Conservation (phyloP, 2,329 filamentous ascomycete species). For the Aspergillus ustus region DNA sequence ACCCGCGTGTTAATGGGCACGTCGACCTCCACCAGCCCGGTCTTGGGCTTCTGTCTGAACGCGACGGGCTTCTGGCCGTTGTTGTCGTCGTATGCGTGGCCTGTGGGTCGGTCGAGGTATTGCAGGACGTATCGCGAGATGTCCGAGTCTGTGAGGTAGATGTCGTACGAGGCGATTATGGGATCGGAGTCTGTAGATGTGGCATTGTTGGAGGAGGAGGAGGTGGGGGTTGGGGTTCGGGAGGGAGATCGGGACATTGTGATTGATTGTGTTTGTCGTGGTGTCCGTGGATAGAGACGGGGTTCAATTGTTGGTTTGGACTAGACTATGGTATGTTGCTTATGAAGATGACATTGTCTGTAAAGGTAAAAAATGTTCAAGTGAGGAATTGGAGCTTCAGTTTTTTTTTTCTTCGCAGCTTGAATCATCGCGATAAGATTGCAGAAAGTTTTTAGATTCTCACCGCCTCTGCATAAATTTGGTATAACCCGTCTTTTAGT, state of each 20-base stretch:
- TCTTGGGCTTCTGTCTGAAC: conserved; percentile 78
- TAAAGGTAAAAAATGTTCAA: neutral
- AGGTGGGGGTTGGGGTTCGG: neutral
- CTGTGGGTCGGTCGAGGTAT: conserved; percentile 71
- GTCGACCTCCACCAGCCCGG: conserved; percentile 89
- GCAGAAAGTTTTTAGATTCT: conserved; percentile 9
- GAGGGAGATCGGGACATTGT: conserved; percentile 1
- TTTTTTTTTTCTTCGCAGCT: neutral
- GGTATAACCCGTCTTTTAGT: neutral
- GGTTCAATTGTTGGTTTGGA: neutral
- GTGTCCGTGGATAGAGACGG: neutral
- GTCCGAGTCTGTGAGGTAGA: conserved; percentile 80
- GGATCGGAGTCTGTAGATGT: conserved; percentile 57
- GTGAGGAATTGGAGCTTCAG: neutral
- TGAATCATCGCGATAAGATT: conserved; percentile 1
- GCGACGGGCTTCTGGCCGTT: conserved; percentile 65
- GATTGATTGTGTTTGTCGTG: neutral
- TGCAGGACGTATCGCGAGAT: conserved; percentile 80
- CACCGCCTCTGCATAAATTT: neutral
- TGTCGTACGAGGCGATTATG: conserved; percentile 75
- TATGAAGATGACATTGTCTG: neutral
- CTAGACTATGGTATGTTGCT: neutral
- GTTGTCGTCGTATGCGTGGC: conserved; percentile 65
- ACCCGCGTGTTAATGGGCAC: conserved; percentile 74
- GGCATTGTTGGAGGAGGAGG: neutral